Evolutionary conservation across 768 basidiomycete genomes (phyloP).

Genomic region (Rhodosporidiobolus odoratus): DNA sequence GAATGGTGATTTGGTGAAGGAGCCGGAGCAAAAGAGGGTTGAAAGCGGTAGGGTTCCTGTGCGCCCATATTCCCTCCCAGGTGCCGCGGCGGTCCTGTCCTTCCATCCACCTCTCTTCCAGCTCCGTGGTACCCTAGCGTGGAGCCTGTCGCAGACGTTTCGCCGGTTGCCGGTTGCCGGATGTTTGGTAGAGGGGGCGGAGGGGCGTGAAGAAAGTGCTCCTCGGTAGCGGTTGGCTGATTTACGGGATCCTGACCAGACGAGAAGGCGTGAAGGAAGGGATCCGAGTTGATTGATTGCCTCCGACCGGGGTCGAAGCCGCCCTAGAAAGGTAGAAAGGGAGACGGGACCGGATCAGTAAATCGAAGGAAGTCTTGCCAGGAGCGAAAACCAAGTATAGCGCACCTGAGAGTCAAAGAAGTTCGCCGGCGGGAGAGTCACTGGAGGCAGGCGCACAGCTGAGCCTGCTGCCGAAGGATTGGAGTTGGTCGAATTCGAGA

Average conservation of each 20-base stretch:
- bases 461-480: neutral
- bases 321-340: neutral
- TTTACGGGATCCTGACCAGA: neutral
- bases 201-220: neutral
- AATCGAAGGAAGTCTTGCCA: neutral
- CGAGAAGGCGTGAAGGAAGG: constrained; percentile 37
- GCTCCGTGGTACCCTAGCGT: neutral
- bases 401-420: constrained; percentile 14
- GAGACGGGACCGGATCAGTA: neutral
- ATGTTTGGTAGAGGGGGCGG: constrained; percentile 1
- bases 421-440: neutral
- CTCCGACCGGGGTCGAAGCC: constrained; percentile 12
- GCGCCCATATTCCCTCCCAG: no score
- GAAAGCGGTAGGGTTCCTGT: neutral
- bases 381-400: neutral
- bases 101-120: neutral
- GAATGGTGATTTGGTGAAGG: no score
- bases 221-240: no score
- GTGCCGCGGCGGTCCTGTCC: no score
- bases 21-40: neutral
- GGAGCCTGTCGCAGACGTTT: neutral
- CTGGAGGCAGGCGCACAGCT: constrained; percentile 18
- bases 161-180: neutral
- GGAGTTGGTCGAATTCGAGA: neutral
- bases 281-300: constrained; percentile 34